These are phyloP conservation scores for Melanomma pulvis-pyrius DNA, from an alignment of 495 filamentous ascomycete species.

Conservation along the genomic window DNA sequence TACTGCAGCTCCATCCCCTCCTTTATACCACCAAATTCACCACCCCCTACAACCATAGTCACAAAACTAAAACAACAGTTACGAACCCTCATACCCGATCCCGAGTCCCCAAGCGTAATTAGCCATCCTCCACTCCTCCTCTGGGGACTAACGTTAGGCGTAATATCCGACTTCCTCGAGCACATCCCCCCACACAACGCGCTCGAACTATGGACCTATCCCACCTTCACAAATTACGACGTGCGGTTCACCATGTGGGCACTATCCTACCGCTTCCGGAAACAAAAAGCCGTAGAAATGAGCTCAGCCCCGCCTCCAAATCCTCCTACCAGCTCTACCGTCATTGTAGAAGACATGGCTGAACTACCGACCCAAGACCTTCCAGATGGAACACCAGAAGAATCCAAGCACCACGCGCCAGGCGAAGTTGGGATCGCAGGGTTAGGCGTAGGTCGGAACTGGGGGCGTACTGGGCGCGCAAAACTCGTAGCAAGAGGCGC, in stretches of 20 bases:
- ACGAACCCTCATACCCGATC: background rate
- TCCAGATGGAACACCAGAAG: slow-evolving; percentile 8
- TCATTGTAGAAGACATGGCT: slow-evolving; percentile 34
- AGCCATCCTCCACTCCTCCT: slow-evolving; percentile 61
- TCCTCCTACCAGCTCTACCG: background rate
- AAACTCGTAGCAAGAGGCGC: slow-evolving; percentile 37
- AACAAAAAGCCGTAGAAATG: slow-evolving; percentile 56
- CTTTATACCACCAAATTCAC: slow-evolving; percentile 41
- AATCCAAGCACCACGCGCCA: slow-evolving; percentile 38
- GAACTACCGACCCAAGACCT: slow-evolving; percentile 33
- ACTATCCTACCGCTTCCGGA: slow-evolving; percentile 63
- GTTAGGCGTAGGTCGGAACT: slow-evolving; percentile 53
- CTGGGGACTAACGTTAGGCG: slow-evolving; percentile 76
- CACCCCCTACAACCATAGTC: background rate
- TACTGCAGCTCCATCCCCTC: slow-evolving; percentile 58
- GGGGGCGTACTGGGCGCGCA: slow-evolving; percentile 43
- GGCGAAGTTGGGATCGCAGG: slow-evolving; percentile 54
- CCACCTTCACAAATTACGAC: slow-evolving; percentile 72
- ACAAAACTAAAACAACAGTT: slow-evolving; percentile 7
- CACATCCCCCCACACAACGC: slow-evolving; percentile 66
- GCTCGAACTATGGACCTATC: slow-evolving; percentile 67
- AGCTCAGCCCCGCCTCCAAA: slow-evolving; percentile 32
- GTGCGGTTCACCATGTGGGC: slow-evolving; percentile 62
- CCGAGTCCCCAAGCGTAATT: slow-evolving; percentile 28
- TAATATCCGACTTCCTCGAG: slow-evolving; percentile 73